Evolutionary conservation across 768 basidiomycete genomes (phyloP).

Genomic region (Coprinellus micaceus): DNA sequence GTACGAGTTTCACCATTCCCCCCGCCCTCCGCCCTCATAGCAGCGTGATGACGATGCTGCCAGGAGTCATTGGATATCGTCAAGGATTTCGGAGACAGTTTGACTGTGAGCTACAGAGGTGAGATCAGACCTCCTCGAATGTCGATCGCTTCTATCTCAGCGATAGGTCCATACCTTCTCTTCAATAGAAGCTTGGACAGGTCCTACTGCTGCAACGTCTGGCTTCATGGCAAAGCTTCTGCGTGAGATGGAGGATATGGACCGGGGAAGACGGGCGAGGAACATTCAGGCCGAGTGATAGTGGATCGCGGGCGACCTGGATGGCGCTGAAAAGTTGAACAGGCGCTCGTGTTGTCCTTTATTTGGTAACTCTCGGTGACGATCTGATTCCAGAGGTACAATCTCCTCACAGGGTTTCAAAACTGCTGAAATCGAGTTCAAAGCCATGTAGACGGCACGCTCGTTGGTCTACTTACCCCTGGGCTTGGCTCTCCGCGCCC

Average conservation of each 20-base stretch:
- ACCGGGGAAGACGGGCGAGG: neutral
- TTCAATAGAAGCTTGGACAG: constrained; percentile 57
- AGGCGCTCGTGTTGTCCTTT: neutral
- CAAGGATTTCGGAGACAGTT: constrained; percentile 61
- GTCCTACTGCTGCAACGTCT: constrained; percentile 31
- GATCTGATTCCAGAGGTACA: too few relatives aligned
- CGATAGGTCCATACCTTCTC: constrained; percentile 42
- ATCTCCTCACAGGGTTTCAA: too few relatives aligned
- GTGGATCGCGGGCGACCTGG: neutral
- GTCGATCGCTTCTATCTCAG: constrained; percentile 15
- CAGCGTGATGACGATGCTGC: constrained; percentile 79
- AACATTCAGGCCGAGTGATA: neutral
- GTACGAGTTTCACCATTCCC: constrained; percentile 79
- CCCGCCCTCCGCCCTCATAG: constrained; percentile 70
- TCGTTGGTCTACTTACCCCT: too few relatives aligned
- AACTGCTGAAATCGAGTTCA: too few relatives aligned
- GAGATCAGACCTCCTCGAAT: constrained; percentile 7
- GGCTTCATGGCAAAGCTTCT: constrained; percentile 7
- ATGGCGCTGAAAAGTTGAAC: neutral
- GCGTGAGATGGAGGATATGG: constrained; percentile 2
- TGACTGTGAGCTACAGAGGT: constrained; percentile 50
- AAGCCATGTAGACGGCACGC: too few relatives aligned
- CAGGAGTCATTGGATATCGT: constrained; percentile 77
- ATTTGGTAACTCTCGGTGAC: too few relatives aligned
- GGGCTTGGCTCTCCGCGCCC: too few relatives aligned